Percentiles rank a stretch among this genome's conserved stretches.
These are phyloP conservation scores for Trichoderma virens DNA, from an alignment of 495 filamentous ascomycete species.

Conservation along the genomic window DNA sequence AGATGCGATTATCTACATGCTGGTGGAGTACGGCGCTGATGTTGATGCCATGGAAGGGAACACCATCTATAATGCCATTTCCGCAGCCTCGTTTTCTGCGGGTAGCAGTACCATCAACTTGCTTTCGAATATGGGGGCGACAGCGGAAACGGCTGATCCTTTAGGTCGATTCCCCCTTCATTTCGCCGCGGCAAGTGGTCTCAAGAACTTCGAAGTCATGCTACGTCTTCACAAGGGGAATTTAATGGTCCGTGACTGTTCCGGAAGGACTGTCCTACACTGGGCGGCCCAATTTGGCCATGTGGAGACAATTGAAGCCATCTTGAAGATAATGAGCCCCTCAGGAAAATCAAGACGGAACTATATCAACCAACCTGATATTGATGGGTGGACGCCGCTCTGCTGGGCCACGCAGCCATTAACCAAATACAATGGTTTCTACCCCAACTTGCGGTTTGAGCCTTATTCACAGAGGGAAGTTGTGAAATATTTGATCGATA, in stretches of 20 bases:
- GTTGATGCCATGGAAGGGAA: background rate
- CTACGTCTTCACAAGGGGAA: background rate
- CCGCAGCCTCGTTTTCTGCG: background rate
- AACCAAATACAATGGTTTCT: background rate
- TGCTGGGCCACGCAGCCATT: background rate
- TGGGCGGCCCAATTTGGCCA: background rate
- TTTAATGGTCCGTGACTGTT: background rate
- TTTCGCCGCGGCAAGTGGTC: background rate
- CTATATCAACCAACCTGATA: background rate
- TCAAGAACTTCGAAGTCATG: background rate
- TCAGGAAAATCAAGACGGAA: background rate
- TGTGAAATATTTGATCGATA: background rate
- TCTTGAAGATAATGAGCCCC: background rate
- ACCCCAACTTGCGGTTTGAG: background rate
- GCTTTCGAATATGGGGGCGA: background rate
- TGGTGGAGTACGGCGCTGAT: background rate
- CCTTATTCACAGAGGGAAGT: background rate
- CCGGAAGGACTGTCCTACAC: background rate
- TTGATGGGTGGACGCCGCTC: background rate
- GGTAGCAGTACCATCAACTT: background rate
- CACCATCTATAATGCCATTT: background rate
- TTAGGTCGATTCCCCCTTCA: background rate
- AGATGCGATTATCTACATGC: background rate
- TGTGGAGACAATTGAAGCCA: background rate
- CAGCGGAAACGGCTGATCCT: background rate